A percentile compares a stretch with the other conserved stretches of the same genome.
Conservation (phyloP, 495 filamentous ascomycete species). For the Penicillium fimorum region DNA sequence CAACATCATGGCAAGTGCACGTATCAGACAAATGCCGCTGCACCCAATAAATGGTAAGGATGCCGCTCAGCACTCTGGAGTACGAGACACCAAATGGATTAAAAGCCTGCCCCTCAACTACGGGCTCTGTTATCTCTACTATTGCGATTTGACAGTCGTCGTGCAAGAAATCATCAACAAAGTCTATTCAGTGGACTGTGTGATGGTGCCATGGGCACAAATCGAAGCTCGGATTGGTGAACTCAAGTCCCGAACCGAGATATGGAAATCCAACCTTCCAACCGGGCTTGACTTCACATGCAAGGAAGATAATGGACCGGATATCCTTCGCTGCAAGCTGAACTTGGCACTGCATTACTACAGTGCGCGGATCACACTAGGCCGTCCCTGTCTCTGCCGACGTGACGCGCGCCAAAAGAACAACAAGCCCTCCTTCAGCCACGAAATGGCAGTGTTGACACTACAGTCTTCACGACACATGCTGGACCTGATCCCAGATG, state of each 20-base stretch:
- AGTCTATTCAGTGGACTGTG: slow-evolving; percentile 58
- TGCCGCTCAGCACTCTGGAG: slow-evolving; percentile 20
- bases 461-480: slow-evolving; percentile 54
- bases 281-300: slow-evolving; percentile 48
- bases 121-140: slow-evolving; percentile 50
- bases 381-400: slow-evolving; percentile 63
- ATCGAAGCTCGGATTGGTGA: slow-evolving; percentile 57
- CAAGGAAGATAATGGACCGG: slow-evolving; percentile 33
- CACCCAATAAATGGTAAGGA: slow-evolving; percentile 36
- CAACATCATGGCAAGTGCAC: slow-evolving; percentile 35
- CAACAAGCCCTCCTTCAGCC: slow-evolving; percentile 49
- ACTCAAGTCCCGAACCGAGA: slow-evolving; percentile 50
- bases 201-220: slow-evolving; percentile 55
- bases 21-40: slow-evolving; percentile 39
- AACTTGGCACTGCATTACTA: slow-evolving; percentile 59
- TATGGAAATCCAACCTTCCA: slow-evolving; percentile 55
- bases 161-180: slow-evolving; percentile 53
- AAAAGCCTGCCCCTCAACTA: slow-evolving; percentile 35
- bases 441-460: slow-evolving; percentile 52
- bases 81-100: slow-evolving; percentile 29
- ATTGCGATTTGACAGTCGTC: slow-evolving; percentile 52
- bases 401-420: slow-evolving; percentile 48
- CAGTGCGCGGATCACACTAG: slow-evolving; percentile 58
- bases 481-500: slow-evolving; percentile 53
- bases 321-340: slow-evolving; percentile 42